Base-by-base conservation (phyloP, 768 basidiomycete genomes). In the Jaapia argillacea region DNA sequence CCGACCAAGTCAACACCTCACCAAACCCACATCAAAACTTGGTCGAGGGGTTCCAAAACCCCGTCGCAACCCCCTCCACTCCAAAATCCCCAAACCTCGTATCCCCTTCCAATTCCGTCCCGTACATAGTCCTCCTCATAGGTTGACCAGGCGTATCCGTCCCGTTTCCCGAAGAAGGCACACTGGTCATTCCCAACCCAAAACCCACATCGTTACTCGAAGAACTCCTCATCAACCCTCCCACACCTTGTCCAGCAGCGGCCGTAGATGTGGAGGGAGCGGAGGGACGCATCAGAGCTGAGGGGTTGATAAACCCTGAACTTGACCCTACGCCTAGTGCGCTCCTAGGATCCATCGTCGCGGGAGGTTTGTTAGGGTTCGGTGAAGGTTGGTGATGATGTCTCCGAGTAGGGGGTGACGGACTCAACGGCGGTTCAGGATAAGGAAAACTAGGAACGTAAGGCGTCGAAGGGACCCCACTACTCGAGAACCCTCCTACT, bases 41-140 rank as follows among this genome's bases (percentile, higher is more conserved):
- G 28, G 28, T 16, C 28, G 28, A n/a, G n/a, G n/a, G 28, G 16
- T 33, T 33, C 82, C 85, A 86, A 54, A 81, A 85, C 4, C 74
- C 74, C 39, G 72, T 72, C n/a, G 81, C 81, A 45, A 86, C 76
- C 10, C 85, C 81, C 54, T 85, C 80, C 21, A 85, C 68, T 28
- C 85, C 85, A 56, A 87, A 88, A 61, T 88, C 85, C 4, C 85
- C 85, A 55, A 89, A 89, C 41, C 85, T 75, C n/a, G 81, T 80
- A 54, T 88, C 85, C 24, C 66, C 67, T n/a, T 85, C 85, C 35
- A 86, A 62, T 60, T 88, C 85, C 0, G 85, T 88, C 5, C 85
- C 85, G 58, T 86, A 88, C 79, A 88, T 84, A 4, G 85, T 88
- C 46, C 78, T 73, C 54, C 73, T 76, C 50, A 72, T 68, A 3